Evolutionary conservation across 345 rosid genomes (phyloP).

Genomic region (Salix arbutifolia): DNA sequence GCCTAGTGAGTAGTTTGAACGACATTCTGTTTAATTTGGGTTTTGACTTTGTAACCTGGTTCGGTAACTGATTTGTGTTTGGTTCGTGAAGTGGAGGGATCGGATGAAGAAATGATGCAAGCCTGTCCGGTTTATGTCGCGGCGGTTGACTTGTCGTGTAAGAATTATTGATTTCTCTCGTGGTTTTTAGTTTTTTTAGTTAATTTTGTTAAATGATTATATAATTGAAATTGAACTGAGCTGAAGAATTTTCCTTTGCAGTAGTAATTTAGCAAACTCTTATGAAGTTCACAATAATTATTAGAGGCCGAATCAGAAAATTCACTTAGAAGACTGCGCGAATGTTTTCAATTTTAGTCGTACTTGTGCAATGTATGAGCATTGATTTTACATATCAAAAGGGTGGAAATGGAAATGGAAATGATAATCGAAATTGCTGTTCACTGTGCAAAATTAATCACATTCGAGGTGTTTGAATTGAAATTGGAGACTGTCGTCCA

Average conservation of each 20-base stretch:
- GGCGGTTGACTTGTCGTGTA: conserved; percentile 87
- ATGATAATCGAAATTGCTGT: too few species aligned
- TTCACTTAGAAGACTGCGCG: neutral
- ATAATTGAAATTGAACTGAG: neutral
- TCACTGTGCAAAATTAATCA: too few species aligned
- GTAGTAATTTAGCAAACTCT: neutral
- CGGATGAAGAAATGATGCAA: conserved; percentile 68
- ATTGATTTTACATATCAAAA: too few species aligned
- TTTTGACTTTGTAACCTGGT: neutral
- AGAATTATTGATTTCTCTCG: conserved; percentile 17
- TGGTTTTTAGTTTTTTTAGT: neutral
- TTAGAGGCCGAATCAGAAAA: neutral
- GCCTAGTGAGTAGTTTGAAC: conserved; percentile 43
- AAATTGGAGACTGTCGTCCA: too few species aligned
- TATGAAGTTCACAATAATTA: neutral
- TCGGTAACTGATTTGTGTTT: neutral
- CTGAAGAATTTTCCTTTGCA: neutral
- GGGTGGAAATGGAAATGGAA: neutral
- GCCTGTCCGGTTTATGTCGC: conserved; percentile 97
- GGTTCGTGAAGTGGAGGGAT: conserved; percentile 54
- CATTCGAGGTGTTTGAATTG: too few species aligned
- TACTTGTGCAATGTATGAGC: too few species aligned
- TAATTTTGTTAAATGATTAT: neutral
- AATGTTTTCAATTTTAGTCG: neutral
- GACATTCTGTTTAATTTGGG: neutral